A percentile compares a stretch with the other conserved stretches of the same genome.
Evolutionary conservation across 2,329 filamentous ascomycete genomes (phyloP).

Genomic region (Talaromyces sp.): DNA sequence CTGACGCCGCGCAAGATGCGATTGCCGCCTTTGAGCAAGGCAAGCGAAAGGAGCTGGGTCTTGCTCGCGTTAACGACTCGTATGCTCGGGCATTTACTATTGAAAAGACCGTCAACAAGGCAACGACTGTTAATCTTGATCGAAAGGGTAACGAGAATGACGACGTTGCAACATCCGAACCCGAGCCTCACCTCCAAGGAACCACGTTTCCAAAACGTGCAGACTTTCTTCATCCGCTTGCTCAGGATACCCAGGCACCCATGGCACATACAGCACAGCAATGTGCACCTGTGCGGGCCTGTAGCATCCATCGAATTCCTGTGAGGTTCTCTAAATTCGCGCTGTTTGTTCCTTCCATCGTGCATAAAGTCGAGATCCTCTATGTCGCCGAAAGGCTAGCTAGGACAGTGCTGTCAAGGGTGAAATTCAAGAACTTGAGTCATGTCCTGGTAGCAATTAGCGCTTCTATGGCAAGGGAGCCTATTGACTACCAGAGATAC

Average conservation of each 20-base stretch:
- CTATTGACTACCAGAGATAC: conserved; percentile 70
- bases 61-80: conserved; percentile 14
- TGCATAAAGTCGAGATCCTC: conserved; percentile 62
- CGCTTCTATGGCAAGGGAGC: conserved; percentile 55
- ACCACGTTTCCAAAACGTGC: conserved; percentile 25
- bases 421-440: conserved; percentile 50
- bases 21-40: not conserved
- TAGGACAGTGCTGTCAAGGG: conserved; percentile 46
- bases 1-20: not conserved
- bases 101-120: conserved; percentile 14
- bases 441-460: conserved; percentile 66
- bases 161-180: not conserved
- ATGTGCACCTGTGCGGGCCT: conserved; percentile 15
- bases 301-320: conserved; percentile 40
- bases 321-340: conserved; percentile 43
- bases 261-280: conserved; percentile 17
- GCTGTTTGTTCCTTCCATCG: conserved; percentile 65
- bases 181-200: conserved; percentile 20
- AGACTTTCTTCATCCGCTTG: conserved; percentile 26
- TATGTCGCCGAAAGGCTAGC: conserved; percentile 60
- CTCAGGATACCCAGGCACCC: conserved; percentile 12
- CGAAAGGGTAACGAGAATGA: conserved; percentile 1
- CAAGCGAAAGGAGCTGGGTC: conserved; percentile 12
- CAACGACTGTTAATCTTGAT: not conserved
- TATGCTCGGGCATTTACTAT: conserved; percentile 14